Base-by-base conservation (phyloP, 108 stramenopile species). In the Pelagomonas calceolata region DNA sequence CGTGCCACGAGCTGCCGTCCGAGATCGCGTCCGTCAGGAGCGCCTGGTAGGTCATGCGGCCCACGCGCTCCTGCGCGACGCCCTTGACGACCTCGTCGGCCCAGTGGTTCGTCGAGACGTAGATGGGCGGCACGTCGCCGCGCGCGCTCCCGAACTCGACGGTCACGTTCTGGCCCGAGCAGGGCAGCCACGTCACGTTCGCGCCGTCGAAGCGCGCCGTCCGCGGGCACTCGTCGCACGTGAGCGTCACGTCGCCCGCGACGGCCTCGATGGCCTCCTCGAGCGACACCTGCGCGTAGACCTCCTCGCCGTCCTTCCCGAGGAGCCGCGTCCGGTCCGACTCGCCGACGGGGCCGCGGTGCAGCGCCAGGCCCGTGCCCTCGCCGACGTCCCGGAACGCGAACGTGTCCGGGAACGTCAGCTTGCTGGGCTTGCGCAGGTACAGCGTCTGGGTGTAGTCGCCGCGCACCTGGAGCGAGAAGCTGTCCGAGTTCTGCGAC, bases 1-100 rank as follows among this genome's bases (percentile, higher is more conserved):
- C 87, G 75, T 87, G 80, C 81, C 88, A 91, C 36, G 79, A 71
- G 46, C 63, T 34, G 21, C 89, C 80, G 51, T 81, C 79, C 15
- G 81, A 66, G 34, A 92, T 74, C 12, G 63, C 45, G 26, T 73
- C 67, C 33, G 85, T 73, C 34, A 85, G 71, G 60, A 76, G 65
- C 33, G 80, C 67, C 32, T 74, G 75, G 73, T 83, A 81, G 14
- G 78, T 67, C 18, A 79, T 66, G 18, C 73, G 78, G 26, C 84
- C 84, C 30, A 84, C 73, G 30, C 80, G 79, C 72, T 75, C 73
- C 72, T 84, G 84, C 46, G 76, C 65, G 63, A 46, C 74, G 21
- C 84, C 84, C 74, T 78, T 84, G 46, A 63, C 46, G 9, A 78
- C 30, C 77, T 84, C 84, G 34, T 64, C 70, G 0, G 70, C 63